Base-by-base conservation (phyloP, 768 basidiomycete species). In the Galerina sulciceps region DNA sequence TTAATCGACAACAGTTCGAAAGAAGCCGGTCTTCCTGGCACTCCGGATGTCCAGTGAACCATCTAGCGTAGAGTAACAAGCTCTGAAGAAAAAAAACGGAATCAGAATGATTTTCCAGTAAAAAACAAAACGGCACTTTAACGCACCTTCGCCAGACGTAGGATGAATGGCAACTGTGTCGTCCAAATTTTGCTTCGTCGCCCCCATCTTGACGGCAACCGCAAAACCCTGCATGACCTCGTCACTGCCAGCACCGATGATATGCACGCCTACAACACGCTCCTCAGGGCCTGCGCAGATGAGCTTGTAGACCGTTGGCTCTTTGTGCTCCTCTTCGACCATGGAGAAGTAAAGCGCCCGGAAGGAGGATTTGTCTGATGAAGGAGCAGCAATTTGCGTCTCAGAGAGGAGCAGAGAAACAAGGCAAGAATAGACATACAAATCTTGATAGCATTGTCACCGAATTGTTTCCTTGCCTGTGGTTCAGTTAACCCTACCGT, bases 151-250 rank as follows among this genome's bases (percentile, higher is more conserved):
- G 40, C 81, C 88, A 13, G 88, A 91, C 2, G 92, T 94, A 38
- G 94, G 94, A 73, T 96, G 94, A 61, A 96, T 96, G 10, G 94
- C 94, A 31, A 96, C 91, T 1, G 91, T 93, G 65, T 92, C 85
- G 66, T 95, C 94, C 49, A 96, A 73, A 66, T 96, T 90, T 67
- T 82, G 73, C 77, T 95, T 94, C 20, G 81, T 84, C 4, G 93
- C 93, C 62, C 91, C 91, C 96, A 99, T 96, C 80, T 98, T 99
- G 66, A 99, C 81, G 11, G 97, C 97, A n/a, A 99, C 94, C 2
- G 79, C 93, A 74, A 97, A 98, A 62, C 96, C 96, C 81, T 99
- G 97, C 76, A 96, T 76, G 65, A 91, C 85, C 76, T 99, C 97
- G 70, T 99, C 97, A 67, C 90, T 91, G 42, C 97, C 97, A 60